Conservation (phyloP, 2,329 filamentous ascomycete species). For the Fusarium udum region DNA sequence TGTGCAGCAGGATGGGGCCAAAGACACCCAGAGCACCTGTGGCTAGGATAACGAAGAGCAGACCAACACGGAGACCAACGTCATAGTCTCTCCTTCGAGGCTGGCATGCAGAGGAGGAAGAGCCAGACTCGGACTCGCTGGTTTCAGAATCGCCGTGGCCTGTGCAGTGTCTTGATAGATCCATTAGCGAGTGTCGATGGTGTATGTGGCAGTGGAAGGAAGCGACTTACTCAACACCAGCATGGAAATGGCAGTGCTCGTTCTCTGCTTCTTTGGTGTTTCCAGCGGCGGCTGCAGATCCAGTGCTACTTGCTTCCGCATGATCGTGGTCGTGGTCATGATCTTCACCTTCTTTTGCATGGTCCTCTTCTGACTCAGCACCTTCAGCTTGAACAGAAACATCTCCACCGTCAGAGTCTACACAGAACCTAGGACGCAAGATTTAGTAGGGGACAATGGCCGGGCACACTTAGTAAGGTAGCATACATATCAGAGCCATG, state of each 20-base stretch:
- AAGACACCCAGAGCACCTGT: constrained; percentile 77
- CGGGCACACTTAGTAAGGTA: background rate
- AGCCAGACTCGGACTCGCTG: constrained; percentile 30
- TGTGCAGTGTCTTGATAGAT: constrained; percentile 63
- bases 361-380: constrained; percentile 36
- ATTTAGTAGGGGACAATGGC: constrained; percentile 3
- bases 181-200: background rate
- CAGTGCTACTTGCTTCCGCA: constrained; percentile 14
- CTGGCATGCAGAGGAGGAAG: constrained; percentile 56
- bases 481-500: constrained; percentile 67
- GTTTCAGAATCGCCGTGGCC: constrained; percentile 53
- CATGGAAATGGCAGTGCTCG: constrained; percentile 77
- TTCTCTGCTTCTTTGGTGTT: constrained; percentile 26
- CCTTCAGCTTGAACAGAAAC: constrained; percentile 62
- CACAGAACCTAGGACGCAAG: constrained; percentile 62
- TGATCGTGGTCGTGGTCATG: constrained; percentile 27
- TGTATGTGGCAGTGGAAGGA: background rate
- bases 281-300: background rate
- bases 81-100: constrained; percentile 67
- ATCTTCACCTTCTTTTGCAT: constrained; percentile 24
- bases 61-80: constrained; percentile 72
- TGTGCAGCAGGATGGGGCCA: constrained; percentile 70
- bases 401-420: constrained; percentile 68
- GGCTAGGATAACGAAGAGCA: constrained; percentile 75
- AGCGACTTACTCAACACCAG: constrained; percentile 72